Percentiles rank a stretch among this genome's conserved stretches.
These are phyloP conservation scores for Acorus gramineus DNA, from an alignment of 106 monocot genomes.

Conservation along the genomic window DNA sequence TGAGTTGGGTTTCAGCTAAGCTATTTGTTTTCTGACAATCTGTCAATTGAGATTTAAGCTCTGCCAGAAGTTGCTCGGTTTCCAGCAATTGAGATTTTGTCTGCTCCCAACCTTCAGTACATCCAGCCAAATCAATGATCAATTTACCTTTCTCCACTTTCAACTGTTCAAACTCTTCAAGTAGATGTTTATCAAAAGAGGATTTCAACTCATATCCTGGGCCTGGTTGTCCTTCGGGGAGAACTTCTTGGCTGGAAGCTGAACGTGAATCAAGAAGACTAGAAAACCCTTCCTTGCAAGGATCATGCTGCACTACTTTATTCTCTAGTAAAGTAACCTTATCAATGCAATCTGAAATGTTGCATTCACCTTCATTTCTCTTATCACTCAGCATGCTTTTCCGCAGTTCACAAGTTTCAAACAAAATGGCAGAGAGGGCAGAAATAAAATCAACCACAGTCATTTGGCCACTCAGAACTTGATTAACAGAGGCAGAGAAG, in stretches of 20 bases:
- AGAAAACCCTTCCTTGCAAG: not conserved
- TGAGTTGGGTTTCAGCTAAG: constrained; percentile 6
- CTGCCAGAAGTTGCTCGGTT: constrained; percentile 4
- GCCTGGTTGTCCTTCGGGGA: not conserved
- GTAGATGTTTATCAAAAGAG: not conserved
- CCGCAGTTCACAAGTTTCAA: not conserved
- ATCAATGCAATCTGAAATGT: constrained; percentile 5
- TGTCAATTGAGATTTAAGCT: not conserved
- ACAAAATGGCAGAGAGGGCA: constrained; percentile 7
- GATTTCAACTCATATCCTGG: not conserved
- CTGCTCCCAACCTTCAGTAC: constrained; percentile 2
- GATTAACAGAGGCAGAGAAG: constrained; percentile 3
- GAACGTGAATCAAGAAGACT: not conserved
- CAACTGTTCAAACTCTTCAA: constrained; percentile 8
- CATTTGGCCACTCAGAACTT: not conserved
- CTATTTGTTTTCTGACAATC: constrained; percentile 5
- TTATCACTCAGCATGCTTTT: not conserved
- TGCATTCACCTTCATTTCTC: constrained; percentile 4
- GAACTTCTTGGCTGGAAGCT: not conserved
- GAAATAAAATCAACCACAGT: constrained; percentile 5
- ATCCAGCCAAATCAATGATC: not conserved
- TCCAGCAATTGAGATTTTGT: constrained; percentile 3
- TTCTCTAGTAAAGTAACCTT: constrained; percentile 8
- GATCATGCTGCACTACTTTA: constrained; percentile 6
- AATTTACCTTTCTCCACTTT: constrained; percentile 5